Evolutionary conservation across 805 yeast species (phyloP).

Genomic region (Kodamaea neixiangensis): DNA sequence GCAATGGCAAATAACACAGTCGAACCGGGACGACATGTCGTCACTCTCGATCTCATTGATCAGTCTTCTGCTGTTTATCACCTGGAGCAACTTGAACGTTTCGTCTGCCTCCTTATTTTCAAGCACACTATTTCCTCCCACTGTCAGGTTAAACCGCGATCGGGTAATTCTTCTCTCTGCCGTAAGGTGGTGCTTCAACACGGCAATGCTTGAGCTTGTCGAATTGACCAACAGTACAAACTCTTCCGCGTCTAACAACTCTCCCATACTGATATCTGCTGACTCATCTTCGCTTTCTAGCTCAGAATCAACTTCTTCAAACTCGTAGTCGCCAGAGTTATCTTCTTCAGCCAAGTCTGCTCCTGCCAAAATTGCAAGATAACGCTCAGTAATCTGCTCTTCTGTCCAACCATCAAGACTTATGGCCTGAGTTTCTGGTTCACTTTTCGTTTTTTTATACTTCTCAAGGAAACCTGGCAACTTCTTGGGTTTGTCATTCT

Average conservation of each 20-base stretch:
- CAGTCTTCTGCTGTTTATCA: conserved; percentile 19
- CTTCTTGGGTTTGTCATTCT: conserved; percentile 2
- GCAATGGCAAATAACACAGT: conserved; percentile 81
- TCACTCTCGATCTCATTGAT: conserved; percentile 15
- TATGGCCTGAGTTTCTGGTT: background rate
- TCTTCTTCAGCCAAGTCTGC: conserved; percentile 12
- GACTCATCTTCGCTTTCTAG: conserved; percentile 8
- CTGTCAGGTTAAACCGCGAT: conserved; percentile 23
- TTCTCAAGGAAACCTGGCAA: conserved; percentile 33
- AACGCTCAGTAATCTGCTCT: conserved; percentile 22
- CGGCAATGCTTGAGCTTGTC: conserved; percentile 15
- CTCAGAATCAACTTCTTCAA: conserved; percentile 12
- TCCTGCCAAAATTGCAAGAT: conserved; percentile 25
- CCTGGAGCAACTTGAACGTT: conserved; percentile 22
- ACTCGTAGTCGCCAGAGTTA: conserved; percentile 23
- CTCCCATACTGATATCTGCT: conserved; percentile 13
- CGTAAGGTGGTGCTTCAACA: conserved; percentile 31
- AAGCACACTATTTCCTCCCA: background rate
- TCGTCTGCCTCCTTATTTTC: conserved; percentile 16
- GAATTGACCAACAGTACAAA: conserved; percentile 26
- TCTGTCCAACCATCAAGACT: conserved; percentile 19
- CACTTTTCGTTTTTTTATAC: conserved; percentile 11
- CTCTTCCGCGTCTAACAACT: conserved; percentile 27
- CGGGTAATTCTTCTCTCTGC: conserved; percentile 33
- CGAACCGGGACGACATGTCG: conserved; percentile 36